phyloP scores from a whole-genome alignment of 2,329 filamentous ascomycete species.

The Monilinia aucupariae region DNA sequence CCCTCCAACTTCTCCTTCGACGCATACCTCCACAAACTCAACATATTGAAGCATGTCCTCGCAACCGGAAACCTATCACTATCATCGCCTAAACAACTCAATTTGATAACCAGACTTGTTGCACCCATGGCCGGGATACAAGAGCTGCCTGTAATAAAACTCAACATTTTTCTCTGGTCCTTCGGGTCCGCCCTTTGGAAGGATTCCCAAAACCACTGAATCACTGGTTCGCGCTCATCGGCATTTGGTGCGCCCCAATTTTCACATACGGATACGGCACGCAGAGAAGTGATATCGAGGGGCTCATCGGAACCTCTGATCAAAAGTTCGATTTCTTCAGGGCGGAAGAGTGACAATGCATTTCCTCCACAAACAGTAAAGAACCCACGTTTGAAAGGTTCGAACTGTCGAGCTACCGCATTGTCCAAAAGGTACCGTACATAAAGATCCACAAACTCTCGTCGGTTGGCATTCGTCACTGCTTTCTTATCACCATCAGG shows the following conservation, averaged over 20 bases:
- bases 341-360: constrained; percentile 77
- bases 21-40: constrained; percentile 69
- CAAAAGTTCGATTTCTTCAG: constrained; percentile 86
- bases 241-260: constrained; percentile 62
- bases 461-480: constrained; percentile 78
- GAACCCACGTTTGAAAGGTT: constrained; percentile 90
- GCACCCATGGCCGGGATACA: constrained; percentile 85
- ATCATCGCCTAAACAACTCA: constrained; percentile 72
- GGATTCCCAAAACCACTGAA: constrained; percentile 85
- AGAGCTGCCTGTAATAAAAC: constrained; percentile 87
- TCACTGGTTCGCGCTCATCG: constrained; percentile 56
- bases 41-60: constrained; percentile 83
- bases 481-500: constrained; percentile 65
- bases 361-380: constrained; percentile 89
- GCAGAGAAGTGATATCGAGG: constrained; percentile 70
- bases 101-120: constrained; percentile 68
- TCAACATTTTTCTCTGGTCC: constrained; percentile 72
- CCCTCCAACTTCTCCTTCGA: constrained; percentile 61
- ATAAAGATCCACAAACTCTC: constrained; percentile 83
- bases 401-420: constrained; percentile 75
- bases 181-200: constrained; percentile 60
- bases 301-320: constrained; percentile 79
- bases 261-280: constrained; percentile 74
- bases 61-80: constrained; percentile 73
- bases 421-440: constrained; percentile 74